Evolutionary conservation across 768 basidiomycete genomes (phyloP).

Genomic region (Candolleomyces efflorescens): DNA sequence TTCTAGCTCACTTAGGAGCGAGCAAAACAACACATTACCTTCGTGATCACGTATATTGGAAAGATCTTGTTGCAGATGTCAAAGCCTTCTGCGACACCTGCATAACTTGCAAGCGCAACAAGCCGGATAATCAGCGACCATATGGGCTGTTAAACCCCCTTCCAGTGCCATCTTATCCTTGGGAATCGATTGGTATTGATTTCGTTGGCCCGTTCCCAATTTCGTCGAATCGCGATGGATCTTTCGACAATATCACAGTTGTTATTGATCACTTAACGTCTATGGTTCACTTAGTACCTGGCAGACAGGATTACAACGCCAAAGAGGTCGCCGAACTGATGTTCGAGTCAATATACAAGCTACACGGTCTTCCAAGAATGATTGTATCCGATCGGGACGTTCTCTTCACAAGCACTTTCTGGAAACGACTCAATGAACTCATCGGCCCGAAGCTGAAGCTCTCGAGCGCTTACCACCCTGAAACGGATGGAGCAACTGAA

Average conservation of each 20-base stretch:
- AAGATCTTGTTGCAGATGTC: neutral
- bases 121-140: conserved; percentile 9
- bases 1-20: conserved; percentile 35
- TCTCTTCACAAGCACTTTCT: conserved; percentile 10
- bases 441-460: conserved; percentile 8
- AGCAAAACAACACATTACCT: conserved; percentile 27
- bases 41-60: conserved; percentile 10
- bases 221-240: conserved; percentile 3
- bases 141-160: conserved; percentile 10
- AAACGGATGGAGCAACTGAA: conserved; percentile 13
- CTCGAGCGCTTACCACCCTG: conserved; percentile 12
- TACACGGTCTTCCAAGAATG: conserved; percentile 8
- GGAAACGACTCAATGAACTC: conserved; percentile 7
- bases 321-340: conserved; percentile 9
- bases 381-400: conserved; percentile 11
- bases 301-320: conserved; percentile 1
- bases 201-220: conserved; percentile 10
- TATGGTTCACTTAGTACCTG: conserved; percentile 12
- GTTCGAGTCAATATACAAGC: conserved; percentile 9
- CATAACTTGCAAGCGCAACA: conserved; percentile 1
- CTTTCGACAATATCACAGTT: conserved; percentile 9
- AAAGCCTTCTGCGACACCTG: conserved; percentile 8
- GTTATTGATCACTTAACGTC: conserved; percentile 8
- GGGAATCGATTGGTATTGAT: conserved; percentile 12
- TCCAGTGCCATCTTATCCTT: neutral